Base-by-base conservation (phyloP, 139 green algal species). In the Haematococcus sp. region DNA sequence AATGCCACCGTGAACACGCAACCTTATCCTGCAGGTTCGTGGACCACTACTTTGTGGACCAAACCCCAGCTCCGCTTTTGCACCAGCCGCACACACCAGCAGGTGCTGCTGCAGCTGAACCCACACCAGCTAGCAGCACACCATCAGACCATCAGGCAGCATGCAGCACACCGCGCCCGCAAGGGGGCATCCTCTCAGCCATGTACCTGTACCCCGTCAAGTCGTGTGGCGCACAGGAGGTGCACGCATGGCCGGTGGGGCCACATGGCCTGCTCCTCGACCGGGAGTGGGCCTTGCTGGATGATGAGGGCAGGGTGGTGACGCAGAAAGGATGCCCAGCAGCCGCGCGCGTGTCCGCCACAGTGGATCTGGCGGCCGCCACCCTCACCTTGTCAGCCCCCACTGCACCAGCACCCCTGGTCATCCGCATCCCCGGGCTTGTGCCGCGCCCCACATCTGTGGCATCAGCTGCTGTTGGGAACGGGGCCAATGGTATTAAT, bases 141-240 rank as follows among this genome's bases (percentile, higher is more conserved):
- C 61, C 23, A 32, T 60, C 9, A 58, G n/a, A 27, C 16, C 44
- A 25, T 56, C 69, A 61, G 15, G 25, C 28, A 2, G 25, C n/a
- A n/a, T n/a, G n/a, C n/a, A n/a, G n/a, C n/a, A n/a, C n/a, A n/a
- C n/a, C n/a, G n/a, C n/a, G n/a, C n/a, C n/a, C n/a, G n/a, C n/a
- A n/a, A n/a, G n/a, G n/a, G n/a, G 76, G 64, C 2, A 40, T 31
- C 4, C 60, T 94, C 17, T 40, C 68, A 25, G 74, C 52, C n/a
- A 80, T 97, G 34, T 89, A 74, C 66, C 61, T 98, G 54, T 98
- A 97, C 78, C 94, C 94, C 1, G 88, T 98, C 78, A 98, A 98
- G 88, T 97, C 92, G 1, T 94, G 87, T 52, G 81, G 64, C 2
- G 68, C 82, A 23, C 80, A 88, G 61, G 22, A 60, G 54, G 84